Evolutionary conservation across 2,329 filamentous ascomycete genomes (phyloP).

Genomic region (Atkinsonella hypoxylon): DNA sequence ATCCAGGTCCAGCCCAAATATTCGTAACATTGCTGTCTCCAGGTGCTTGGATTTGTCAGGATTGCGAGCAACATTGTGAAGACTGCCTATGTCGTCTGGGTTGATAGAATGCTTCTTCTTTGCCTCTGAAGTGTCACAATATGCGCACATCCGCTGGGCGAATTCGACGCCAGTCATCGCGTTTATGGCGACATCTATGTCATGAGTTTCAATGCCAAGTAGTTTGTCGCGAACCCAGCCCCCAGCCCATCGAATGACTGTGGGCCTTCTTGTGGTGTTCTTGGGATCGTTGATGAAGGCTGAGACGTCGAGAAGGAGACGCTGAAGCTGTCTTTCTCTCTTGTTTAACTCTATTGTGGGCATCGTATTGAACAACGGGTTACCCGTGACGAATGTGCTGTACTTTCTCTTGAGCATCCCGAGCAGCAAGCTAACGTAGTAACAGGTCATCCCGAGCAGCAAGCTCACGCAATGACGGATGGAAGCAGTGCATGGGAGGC

Average conservation of each 20-base stretch:
- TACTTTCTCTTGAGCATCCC: conserved; percentile 6
- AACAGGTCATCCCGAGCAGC: conserved; percentile 1
- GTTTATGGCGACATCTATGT: conserved; percentile 80
- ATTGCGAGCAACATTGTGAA: conserved; percentile 9
- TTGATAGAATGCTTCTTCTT: conserved; percentile 4
- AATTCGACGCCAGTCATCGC: conserved; percentile 73
- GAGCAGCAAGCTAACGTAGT: neutral
- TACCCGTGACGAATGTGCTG: conserved; percentile 13
- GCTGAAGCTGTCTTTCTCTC: conserved; percentile 59
- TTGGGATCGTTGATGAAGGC: conserved; percentile 40
- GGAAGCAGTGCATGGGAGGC: neutral
- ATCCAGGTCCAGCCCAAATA: conserved; percentile 33
- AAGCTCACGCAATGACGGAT: neutral
- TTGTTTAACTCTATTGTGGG: conserved; percentile 45
- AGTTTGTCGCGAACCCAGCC: conserved; percentile 84
- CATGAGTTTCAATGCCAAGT: conserved; percentile 57
- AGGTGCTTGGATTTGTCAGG: conserved; percentile 9
- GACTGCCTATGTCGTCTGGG: conserved; percentile 1
- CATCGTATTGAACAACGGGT: conserved; percentile 6
- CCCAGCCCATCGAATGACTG: conserved; percentile 66
- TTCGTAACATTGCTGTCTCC: conserved; percentile 8
- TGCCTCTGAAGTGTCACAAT: conserved; percentile 35
- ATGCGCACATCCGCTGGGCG: conserved; percentile 54
- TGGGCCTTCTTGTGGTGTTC: conserved; percentile 37
- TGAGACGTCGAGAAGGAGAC: conserved; percentile 75